Percentiles rank a stretch among this genome's conserved stretches.
Conservation (phyloP, 306 rosid species). For the Delonix regia region DNA sequence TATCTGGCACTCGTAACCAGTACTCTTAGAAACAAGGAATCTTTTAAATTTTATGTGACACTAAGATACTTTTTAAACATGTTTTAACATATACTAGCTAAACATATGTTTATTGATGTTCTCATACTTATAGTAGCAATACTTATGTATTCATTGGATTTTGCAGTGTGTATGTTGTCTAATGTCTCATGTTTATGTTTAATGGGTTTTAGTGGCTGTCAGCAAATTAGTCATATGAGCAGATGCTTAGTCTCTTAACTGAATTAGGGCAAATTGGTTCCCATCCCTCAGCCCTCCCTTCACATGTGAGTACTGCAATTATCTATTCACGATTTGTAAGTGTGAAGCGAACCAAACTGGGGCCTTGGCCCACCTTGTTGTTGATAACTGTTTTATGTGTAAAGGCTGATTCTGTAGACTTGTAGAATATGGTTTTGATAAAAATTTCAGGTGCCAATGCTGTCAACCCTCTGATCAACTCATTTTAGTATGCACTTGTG, state of each 20-base stretch:
- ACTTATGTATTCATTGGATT: background rate
- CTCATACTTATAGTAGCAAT: background rate
- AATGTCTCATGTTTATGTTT: background rate
- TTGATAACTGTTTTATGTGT: background rate
- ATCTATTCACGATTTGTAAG: too few relatives aligned
- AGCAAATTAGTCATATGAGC: background rate
- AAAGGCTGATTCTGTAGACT: background rate
- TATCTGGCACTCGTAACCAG: background rate
- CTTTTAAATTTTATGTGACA: background rate
- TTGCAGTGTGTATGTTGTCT: background rate
- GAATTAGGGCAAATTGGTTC: background rate
- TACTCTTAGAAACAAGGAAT: background rate
- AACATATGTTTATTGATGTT: background rate
- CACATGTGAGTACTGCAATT: too few relatives aligned
- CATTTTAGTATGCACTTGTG: slow-evolving; percentile 6
- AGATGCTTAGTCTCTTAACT: background rate
- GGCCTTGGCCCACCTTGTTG: background rate
- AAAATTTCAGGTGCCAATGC: background rate
- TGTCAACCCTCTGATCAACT: slow-evolving; percentile 11
- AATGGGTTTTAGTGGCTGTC: background rate
- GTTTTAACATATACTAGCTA: background rate
- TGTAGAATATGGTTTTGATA: background rate
- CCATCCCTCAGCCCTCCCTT: too few relatives aligned
- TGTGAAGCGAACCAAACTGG: too few relatives aligned
- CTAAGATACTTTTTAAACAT: background rate